Evolutionary conservation across 2,329 filamentous ascomycete genomes (phyloP).

Genomic region (Claviceps digitariae): DNA sequence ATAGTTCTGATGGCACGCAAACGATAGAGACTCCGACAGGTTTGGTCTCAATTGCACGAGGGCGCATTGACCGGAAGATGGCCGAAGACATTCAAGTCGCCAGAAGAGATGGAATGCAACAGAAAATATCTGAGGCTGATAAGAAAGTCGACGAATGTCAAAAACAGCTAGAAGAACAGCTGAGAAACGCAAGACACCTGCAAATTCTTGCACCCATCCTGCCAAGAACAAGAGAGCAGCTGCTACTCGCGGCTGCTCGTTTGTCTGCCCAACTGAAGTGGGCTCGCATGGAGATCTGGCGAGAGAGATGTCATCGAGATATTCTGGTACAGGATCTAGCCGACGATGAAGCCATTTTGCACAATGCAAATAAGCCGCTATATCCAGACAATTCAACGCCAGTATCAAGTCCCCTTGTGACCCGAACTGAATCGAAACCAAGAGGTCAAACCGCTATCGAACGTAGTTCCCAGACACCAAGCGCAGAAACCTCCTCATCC

Average conservation of each 20-base stretch:
- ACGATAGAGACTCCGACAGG: constrained; percentile 58
- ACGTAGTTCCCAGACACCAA: constrained; percentile 14
- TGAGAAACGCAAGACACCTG: constrained; percentile 82
- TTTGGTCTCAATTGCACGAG: constrained; percentile 58
- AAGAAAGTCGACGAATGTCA: constrained; percentile 60
- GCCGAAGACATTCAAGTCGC: constrained; percentile 76
- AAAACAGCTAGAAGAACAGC: constrained; percentile 66
- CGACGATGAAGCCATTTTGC: constrained; percentile 42
- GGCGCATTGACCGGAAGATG: constrained; percentile 67
- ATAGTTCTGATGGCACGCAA: constrained; percentile 45
- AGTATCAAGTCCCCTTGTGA: constrained; percentile 11
- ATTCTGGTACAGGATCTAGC: constrained; percentile 76
- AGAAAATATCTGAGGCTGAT: constrained; percentile 73
- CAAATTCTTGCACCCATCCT: constrained; percentile 82
- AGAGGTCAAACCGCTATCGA: constrained; percentile 14
- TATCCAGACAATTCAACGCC: constrained; percentile 11
- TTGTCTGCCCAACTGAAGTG: constrained; percentile 85
- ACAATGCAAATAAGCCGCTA: neutral
- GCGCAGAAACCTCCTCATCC: constrained; percentile 11
- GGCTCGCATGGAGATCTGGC: constrained; percentile 91
- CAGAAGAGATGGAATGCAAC: constrained; percentile 66
- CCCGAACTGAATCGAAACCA: constrained; percentile 15
- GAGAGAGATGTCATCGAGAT: constrained; percentile 77
- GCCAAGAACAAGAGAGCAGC: constrained; percentile 73
- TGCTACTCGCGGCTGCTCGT: constrained; percentile 71